Percentiles rank a stretch among this genome's conserved stretches.
phyloP scores from a whole-genome alignment of 208 protist species.

The Strigomonas culicis region DNA sequence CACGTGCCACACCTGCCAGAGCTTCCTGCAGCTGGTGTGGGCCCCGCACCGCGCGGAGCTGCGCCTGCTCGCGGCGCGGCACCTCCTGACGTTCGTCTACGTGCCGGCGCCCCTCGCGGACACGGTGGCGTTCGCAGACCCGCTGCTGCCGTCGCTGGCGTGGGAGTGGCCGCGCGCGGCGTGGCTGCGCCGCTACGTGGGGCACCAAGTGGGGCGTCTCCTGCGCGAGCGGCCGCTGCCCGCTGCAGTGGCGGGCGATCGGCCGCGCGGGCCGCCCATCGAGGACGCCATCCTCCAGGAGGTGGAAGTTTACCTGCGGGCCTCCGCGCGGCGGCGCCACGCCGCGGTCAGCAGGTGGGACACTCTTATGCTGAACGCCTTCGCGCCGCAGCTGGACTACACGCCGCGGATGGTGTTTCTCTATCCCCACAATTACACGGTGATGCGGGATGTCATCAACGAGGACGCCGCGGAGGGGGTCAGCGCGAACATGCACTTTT shows the following conservation, averaged over 20 bases:
- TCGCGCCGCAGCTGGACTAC: slow-evolving; percentile 52
- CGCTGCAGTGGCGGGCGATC: slow-evolving; percentile 3
- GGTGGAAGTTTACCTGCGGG: neutral
- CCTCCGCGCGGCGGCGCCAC: neutral
- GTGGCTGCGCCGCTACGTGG: neutral
- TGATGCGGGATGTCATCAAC: slow-evolving; percentile 65
- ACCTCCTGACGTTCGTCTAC: slow-evolving; percentile 51
- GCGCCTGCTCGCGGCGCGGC: slow-evolving; percentile 23
- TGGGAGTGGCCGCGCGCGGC: neutral
- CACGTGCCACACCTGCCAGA: slow-evolving; percentile 12
- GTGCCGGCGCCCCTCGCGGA: slow-evolving; percentile 28
- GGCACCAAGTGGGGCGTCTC: neutral
- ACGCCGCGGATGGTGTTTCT: slow-evolving; percentile 56
- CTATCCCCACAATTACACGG: slow-evolving; percentile 72
- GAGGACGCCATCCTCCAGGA: neutral
- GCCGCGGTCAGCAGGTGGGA: neutral
- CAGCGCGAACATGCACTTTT: slow-evolving; percentile 45
- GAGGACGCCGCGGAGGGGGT: slow-evolving; percentile 19
- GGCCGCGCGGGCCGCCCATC: slow-evolving; percentile 20
- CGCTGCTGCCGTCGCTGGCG: slow-evolving; percentile 20
- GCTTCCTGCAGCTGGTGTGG: slow-evolving; percentile 3
- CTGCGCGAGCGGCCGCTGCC: too few species aligned
- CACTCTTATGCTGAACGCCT: slow-evolving; percentile 19
- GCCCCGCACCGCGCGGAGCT: slow-evolving; percentile 25
- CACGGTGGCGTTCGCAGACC: slow-evolving; percentile 18